Conservation (phyloP, 169 alveolate species). For the Plasmodium coatneyi region DNA sequence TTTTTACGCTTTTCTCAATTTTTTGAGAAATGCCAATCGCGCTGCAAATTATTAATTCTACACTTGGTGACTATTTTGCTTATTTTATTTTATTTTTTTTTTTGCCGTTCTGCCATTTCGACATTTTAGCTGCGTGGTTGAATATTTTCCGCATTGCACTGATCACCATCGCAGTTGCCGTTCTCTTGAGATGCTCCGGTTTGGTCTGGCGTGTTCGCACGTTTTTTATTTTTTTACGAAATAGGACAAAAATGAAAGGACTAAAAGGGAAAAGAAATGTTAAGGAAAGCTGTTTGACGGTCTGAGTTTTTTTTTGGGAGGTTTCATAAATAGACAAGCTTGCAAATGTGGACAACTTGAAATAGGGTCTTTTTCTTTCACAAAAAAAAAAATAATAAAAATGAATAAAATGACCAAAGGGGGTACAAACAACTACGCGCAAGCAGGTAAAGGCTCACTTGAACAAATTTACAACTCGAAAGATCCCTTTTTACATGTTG, state of each 20-base stretch:
- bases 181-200: background rate
- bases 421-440: background rate
- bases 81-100: background rate
- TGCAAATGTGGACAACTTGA: background rate
- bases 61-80: background rate
- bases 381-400: background rate
- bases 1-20: background rate
- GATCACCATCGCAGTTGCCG: background rate
- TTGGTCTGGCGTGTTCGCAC: background rate
- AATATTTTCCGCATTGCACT: background rate
- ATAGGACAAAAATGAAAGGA: background rate
- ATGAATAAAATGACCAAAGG: background rate
- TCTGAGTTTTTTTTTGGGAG: background rate
- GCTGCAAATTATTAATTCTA: background rate
- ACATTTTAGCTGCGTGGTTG: background rate
- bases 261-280: background rate
- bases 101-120: background rate
- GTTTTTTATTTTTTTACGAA: background rate
- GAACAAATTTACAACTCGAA: background rate
- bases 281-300: background rate
- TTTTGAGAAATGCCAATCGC: background rate
- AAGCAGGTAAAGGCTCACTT: background rate
- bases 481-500: background rate
- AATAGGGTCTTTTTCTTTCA: background rate
- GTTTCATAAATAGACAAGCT: background rate